Evolutionary conservation across 495 filamentous ascomycete species (phyloP).

Genomic region (Thozetella sp.): DNA sequence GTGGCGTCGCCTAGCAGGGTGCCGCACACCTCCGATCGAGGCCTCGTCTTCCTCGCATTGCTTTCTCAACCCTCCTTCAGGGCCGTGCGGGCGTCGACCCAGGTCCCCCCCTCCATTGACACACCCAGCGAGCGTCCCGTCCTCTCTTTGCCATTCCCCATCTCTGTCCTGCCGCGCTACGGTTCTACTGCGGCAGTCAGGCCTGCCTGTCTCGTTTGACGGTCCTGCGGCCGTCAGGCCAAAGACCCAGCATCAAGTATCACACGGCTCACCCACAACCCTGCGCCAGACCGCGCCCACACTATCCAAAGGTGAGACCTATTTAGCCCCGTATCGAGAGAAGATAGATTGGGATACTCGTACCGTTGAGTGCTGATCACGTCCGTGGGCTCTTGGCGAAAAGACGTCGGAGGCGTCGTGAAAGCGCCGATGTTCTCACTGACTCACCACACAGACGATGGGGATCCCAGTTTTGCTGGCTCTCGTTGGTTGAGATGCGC

Average conservation of each 20-base stretch:
- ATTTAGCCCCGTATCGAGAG: not conserved
- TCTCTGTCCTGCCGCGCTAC: not conserved
- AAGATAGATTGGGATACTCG: not conserved
- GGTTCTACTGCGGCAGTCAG: not conserved
- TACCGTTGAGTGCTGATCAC: constrained; percentile 1
- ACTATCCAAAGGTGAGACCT: constrained; percentile 1
- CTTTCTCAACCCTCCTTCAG: not conserved
- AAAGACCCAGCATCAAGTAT: not conserved
- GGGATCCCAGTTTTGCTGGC: not conserved
- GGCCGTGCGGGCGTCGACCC: not conserved
- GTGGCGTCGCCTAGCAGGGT: not conserved
- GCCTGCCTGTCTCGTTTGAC: not conserved
- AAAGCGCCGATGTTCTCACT: not conserved
- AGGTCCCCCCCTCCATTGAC: not conserved
- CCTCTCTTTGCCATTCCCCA: not conserved
- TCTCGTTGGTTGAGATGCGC: too few species aligned
- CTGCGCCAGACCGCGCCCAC: not conserved
- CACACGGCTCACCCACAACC: not conserved
- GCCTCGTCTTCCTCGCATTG: not conserved
- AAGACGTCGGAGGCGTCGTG: not conserved
- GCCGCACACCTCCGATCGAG: not conserved
- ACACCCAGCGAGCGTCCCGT: not conserved
- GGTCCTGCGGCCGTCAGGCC: not conserved
- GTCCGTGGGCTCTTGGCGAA: not conserved
- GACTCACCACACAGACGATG: not conserved